A percentile compares a stretch with the other conserved stretches of the same genome.
phyloP scores from a whole-genome alignment of 148 eudicot genomes.

The Gaultheria prostrata region DNA sequence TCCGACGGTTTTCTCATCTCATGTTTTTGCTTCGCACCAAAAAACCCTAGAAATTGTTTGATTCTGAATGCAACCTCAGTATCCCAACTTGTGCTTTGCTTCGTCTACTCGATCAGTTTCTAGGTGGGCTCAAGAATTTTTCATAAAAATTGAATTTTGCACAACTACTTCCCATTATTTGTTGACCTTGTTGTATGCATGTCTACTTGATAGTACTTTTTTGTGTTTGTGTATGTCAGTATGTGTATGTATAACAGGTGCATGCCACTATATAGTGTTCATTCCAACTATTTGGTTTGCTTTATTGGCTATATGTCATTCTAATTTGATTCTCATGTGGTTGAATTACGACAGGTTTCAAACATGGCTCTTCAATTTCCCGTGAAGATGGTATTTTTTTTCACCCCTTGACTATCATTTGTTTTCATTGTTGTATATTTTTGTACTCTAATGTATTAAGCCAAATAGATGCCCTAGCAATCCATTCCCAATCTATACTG shows the following conservation, averaged over 20 bases:
- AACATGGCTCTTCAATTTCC: not conserved
- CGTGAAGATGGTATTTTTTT: not conserved
- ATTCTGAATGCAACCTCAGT: not conserved
- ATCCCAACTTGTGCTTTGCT: not conserved
- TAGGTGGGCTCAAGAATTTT: not conserved
- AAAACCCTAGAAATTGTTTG: not conserved
- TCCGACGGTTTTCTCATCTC: too few species aligned
- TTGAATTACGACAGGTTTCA: not conserved
- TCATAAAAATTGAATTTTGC: constrained; percentile 3
- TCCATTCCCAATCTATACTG: not conserved
- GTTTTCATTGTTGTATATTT: not conserved
- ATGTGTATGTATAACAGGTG: not conserved
- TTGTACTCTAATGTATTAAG: not conserved
- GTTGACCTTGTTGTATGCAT: not conserved
- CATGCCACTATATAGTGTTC: not conserved
- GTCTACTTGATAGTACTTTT: not conserved
- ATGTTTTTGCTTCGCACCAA: too few species aligned
- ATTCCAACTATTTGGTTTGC: not conserved
- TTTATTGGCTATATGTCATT: not conserved
- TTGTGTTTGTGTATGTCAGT: not conserved
- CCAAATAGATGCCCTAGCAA: not conserved
- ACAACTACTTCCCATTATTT: not conserved
- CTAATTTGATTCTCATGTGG: not conserved
- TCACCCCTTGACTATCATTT: not conserved
- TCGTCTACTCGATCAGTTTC: not conserved